phyloP scores from a whole-genome alignment of 164 flowering plant genomes.

The Nymphaea colorata region DNA sequence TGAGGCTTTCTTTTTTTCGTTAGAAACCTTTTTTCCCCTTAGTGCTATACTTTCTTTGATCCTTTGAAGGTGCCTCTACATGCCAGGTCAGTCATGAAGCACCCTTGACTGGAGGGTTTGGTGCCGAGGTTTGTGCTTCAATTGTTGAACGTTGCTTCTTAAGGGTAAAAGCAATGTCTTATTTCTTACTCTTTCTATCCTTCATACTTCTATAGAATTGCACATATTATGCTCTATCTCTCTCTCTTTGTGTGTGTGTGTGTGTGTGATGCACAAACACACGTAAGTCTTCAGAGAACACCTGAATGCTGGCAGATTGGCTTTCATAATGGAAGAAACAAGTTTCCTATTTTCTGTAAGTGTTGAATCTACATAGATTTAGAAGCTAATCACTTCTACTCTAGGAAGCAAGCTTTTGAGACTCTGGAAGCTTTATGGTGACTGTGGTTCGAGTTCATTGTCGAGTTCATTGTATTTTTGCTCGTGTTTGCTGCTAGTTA shows the following conservation, averaged over 20 bases:
- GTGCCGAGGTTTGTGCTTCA: conserved; percentile 93
- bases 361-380: no score
- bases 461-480: no score
- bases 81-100: conserved; percentile 96
- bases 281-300: neutral
- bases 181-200: neutral
- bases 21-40: neutral
- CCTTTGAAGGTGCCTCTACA: neutral
- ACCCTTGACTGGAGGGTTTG: conserved; percentile 96
- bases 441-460: no score
- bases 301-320: no score
- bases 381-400: no score
- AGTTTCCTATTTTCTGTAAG: no score
- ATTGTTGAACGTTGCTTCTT: conserved; percentile 85
- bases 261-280: neutral
- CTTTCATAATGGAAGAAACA: no score
- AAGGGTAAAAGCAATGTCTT: conserved; percentile 33
- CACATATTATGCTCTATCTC: neutral
- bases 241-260: no score
- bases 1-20: conserved; percentile 19
- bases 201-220: neutral
- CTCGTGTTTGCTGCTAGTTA: no score
- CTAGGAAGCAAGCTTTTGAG: no score
- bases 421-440: no score
- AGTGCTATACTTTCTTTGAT: neutral